Base-by-base conservation (phyloP, 768 basidiomycete genomes). In the Pisolithus orientalis region DNA sequence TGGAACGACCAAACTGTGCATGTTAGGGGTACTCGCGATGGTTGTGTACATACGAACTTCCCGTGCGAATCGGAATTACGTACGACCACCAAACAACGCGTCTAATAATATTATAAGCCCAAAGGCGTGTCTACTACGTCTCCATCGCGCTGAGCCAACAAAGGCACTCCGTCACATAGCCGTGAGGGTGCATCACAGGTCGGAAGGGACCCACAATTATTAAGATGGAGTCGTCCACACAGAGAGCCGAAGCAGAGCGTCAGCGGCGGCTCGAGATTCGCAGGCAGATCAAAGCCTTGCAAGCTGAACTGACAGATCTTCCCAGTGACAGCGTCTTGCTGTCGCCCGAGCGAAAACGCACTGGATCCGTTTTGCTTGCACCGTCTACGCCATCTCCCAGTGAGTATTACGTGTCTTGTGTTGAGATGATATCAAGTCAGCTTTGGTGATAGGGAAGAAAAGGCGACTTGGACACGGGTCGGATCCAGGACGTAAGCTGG, bases 341-440 rank as follows among this genome's bases (percentile, higher is more conserved):
- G 21, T 75, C 78, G 6, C 77, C 78, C 8, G 80, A 81, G 64
- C 71, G 78, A 54, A 82, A 77, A 65, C 67, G 67, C 42, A 57
- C 57, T 10, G 70, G 75, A 8, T 54, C 70, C 3, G 64, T 67
- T 2, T 60, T 78, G 13, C 59, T 77, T 0, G 78, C 72, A 1
- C 78, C 78, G 7, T 66, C 70, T 1, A 81, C 77, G 1, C 87
- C 87, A 8, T 86, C 87, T 34, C 84, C 83, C 4, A 85, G 85
- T 87, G 57, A 65, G 76, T 65, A n/a, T 39, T 32, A 17, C 11
- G 17, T 24, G 17, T 50, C 51, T 34, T 47, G 37, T 10, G 55
- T 29, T 37, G 29, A 25, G 13, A 1, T 39, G 25, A 44, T 28
- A 37, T 53, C 51, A n/a, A 58, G 17, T 2, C 39, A 49, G 24